phyloP scores from a whole-genome alignment of 2,329 filamentous ascomycete species.

The Apiospora saccharicola region DNA sequence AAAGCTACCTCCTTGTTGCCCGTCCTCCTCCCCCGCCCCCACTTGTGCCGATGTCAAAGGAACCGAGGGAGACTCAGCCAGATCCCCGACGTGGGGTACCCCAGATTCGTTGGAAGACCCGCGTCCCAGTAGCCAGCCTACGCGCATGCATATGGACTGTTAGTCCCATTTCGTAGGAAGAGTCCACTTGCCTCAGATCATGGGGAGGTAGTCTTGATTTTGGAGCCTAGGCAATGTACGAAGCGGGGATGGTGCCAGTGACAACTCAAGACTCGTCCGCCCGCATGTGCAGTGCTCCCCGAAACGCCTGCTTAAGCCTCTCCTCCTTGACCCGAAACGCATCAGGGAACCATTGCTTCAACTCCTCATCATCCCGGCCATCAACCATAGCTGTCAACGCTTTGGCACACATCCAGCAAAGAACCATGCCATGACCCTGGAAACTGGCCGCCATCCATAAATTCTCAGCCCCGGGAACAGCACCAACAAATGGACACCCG shows the following conservation, averaged over 20 bases:
- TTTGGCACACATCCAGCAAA: conserved; percentile 66
- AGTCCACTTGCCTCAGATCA: not conserved
- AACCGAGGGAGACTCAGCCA: not conserved
- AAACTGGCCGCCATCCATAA: conserved; percentile 49
- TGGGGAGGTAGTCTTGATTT: not conserved
- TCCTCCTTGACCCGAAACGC: conserved; percentile 56
- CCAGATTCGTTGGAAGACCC: not conserved
- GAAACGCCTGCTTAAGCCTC: conserved; percentile 49
- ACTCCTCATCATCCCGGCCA: conserved; percentile 41
- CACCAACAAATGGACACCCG: conserved; percentile 40
- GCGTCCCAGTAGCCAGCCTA: not conserved
- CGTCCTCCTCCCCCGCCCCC: conserved; percentile 12
- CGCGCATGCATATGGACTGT: not conserved
- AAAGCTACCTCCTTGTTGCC: not conserved
- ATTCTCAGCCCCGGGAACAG: conserved; percentile 42
- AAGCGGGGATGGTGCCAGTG: not conserved
- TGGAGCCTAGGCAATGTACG: not conserved
- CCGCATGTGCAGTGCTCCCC: conserved; percentile 38
- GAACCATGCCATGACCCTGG: conserved; percentile 57
- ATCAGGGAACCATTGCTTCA: conserved; percentile 59
- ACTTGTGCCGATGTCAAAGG: not conserved
- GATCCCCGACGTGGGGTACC: conserved; percentile 16
- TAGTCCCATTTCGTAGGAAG: not conserved
- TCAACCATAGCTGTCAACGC: conserved; percentile 64
- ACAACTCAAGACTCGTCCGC: conserved; percentile 26